Evolutionary conservation across 2,329 filamentous ascomycete genomes (phyloP).

Genomic region (Penicillium sp.): DNA sequence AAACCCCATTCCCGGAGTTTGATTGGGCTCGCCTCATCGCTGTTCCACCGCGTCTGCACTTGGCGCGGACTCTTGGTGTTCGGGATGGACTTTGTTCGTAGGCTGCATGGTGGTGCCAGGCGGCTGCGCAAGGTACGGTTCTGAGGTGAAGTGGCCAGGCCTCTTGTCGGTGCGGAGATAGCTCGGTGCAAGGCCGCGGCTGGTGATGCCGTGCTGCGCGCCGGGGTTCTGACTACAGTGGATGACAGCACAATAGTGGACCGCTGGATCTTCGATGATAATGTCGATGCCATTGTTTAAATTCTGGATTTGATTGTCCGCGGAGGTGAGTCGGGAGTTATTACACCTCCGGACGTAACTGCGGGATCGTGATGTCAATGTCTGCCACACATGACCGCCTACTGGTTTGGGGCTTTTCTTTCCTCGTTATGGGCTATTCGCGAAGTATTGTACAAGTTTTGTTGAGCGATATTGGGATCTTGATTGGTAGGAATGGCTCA

Average conservation of each 20-base stretch:
- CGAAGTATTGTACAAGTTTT: neutral
- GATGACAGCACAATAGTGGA: slow-evolving; percentile 3
- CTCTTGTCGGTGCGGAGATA: slow-evolving; percentile 13
- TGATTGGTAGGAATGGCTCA: no score
- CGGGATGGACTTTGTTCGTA: neutral
- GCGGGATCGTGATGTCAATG: slow-evolving; percentile 17
- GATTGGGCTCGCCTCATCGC: slow-evolving; percentile 5
- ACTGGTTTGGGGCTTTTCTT: neutral
- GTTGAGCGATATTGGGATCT: neutral
- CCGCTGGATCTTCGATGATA: slow-evolving; percentile 11
- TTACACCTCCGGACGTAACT: neutral
- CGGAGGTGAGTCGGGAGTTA: neutral
- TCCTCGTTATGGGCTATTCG: neutral
- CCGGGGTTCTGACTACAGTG: slow-evolving; percentile 1
- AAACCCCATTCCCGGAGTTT: slow-evolving; percentile 27
- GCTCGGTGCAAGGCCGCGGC: slow-evolving; percentile 7
- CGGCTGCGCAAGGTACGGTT: neutral
- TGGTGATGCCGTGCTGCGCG: slow-evolving; percentile 3
- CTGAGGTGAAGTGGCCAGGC: slow-evolving; percentile 2
- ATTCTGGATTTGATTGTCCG: neutral
- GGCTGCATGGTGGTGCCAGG: neutral
- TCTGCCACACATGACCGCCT: slow-evolving; percentile 16
- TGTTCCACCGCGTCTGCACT: slow-evolving; percentile 19
- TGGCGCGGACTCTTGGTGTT: neutral
- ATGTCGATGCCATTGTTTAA: slow-evolving; percentile 12